Base-by-base conservation (phyloP, 345 rosid species). In the Gossypium sturtianum region DNA sequence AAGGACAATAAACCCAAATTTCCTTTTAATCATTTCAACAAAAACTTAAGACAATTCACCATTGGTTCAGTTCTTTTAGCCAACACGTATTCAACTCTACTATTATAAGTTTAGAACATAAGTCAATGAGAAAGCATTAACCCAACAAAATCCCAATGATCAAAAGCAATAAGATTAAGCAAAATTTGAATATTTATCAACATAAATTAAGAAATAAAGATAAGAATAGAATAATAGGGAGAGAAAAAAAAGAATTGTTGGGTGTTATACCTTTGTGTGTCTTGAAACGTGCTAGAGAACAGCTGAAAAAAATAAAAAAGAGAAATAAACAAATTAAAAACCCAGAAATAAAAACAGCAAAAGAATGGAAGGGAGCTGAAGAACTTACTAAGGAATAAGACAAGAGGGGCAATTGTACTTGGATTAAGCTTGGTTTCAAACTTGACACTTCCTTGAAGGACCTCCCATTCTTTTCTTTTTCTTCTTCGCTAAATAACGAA, bases 401-500 rank as follows among this genome's bases (percentile, higher is more conserved):
- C 97, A 93, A 29, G 90, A 80, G 8, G 98, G 94, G 78, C 93
- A 92, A 85, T 89, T 92, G 87, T 89, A 92, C 68, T 88, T 90
- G 27, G 94, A 91, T 52, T 66, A 82, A 53, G 88, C 87, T 25
- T 81, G 84, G 22, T 83, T 79, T 81, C 97, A 91, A 43, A 90
- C 81, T 82, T 78, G 78, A 80, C 94, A 90, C 43, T 75, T 79
- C 48, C 47, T 83, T 76, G 82, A 43, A 41, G 76, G 66, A 74
- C 74, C 76, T 71, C 76, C 85, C 86, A 82, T 85, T 38, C 8
- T 47, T 34, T 2, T 19, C 34, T 29, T 3, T 25, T 60, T 11
- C 64, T 61, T 22, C 56, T 4, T 9, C 48, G 9, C 66, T 8
- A 72, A 27, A 41, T 47, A 47, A 59, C 23, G 47, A 49, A 34